Evolutionary conservation across 2,329 filamentous ascomycete species (phyloP).

Genomic region (Tolypocladium endophyticum): DNA sequence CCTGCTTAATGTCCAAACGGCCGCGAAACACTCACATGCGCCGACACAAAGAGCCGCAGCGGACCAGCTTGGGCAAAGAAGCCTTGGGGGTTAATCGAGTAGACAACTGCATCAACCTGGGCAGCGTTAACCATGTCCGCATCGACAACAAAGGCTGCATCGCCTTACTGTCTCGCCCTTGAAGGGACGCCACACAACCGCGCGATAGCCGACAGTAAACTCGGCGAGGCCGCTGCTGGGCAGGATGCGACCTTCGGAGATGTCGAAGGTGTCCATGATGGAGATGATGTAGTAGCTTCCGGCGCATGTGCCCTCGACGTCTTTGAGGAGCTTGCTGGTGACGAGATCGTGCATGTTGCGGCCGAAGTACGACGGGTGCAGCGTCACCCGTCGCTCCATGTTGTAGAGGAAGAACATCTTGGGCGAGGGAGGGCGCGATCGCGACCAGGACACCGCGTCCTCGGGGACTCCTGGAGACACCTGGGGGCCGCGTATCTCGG

Average conservation of each 20-base stretch:
- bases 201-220: conserved; percentile 89
- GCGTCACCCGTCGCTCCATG: conserved; percentile 84
- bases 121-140: conserved; percentile 19
- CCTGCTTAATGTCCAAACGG: not conserved
- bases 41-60: conserved; percentile 67
- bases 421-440: conserved; percentile 8
- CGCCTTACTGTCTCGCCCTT: conserved; percentile 85
- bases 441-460: not conserved
- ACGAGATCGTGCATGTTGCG: conserved; percentile 88
- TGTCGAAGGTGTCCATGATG: conserved; percentile 93
- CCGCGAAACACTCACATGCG: conserved; percentile 51
- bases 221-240: conserved; percentile 87
- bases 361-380: conserved; percentile 96
- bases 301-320: conserved; percentile 91
- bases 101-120: conserved; percentile 88
- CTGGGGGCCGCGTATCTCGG: not conserved
- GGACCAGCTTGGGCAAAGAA: conserved; percentile 83
- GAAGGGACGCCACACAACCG: conserved; percentile 96
- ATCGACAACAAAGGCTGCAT: conserved; percentile 5
- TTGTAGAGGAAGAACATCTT: conserved; percentile 98
- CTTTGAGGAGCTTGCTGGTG: conserved; percentile 76
- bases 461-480: not conserved
- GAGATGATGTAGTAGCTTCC: conserved; percentile 97
- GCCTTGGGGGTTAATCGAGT: conserved; percentile 80
- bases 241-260: conserved; percentile 85